Evolutionary conservation across 768 basidiomycete species (phyloP).

Genomic region (Pleurotus tuber-regium): DNA sequence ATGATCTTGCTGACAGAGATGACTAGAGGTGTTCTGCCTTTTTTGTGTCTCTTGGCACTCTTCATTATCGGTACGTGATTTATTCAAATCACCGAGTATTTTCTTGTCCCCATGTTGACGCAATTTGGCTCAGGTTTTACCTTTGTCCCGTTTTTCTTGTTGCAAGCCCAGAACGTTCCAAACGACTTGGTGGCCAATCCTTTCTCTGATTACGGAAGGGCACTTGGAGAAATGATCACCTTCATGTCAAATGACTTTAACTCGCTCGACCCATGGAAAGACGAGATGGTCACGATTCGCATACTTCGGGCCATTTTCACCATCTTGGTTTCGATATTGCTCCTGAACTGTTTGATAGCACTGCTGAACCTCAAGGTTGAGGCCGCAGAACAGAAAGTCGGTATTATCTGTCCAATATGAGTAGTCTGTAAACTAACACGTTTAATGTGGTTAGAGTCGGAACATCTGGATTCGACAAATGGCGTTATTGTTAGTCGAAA

Average conservation of each 20-base stretch:
- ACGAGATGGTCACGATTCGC: not conserved
- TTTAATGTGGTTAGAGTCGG: not conserved
- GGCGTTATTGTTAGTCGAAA: not conserved
- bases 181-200: not conserved
- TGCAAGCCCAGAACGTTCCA: not conserved
- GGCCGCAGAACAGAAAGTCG: not conserved
- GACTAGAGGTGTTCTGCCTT: not conserved
- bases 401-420: not conserved
- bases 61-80: not conserved
- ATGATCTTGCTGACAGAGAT: constrained; percentile 3
- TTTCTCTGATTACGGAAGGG: not conserved
- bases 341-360: not conserved
- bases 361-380: constrained; percentile 3
- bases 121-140: not conserved
- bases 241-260: constrained; percentile 6
- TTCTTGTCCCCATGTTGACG: not conserved
- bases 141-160: not conserved
- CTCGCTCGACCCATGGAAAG: constrained; percentile 3
- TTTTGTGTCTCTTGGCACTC: not conserved
- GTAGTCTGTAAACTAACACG: not conserved
- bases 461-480: constrained; percentile 3
- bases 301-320: constrained; percentile 3
- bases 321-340: not conserved
- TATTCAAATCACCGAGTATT: too few relatives aligned
- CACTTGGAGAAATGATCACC: constrained; percentile 4